Conservation (phyloP, 345 rosid species). For the Aurinia saxatilis region DNA sequence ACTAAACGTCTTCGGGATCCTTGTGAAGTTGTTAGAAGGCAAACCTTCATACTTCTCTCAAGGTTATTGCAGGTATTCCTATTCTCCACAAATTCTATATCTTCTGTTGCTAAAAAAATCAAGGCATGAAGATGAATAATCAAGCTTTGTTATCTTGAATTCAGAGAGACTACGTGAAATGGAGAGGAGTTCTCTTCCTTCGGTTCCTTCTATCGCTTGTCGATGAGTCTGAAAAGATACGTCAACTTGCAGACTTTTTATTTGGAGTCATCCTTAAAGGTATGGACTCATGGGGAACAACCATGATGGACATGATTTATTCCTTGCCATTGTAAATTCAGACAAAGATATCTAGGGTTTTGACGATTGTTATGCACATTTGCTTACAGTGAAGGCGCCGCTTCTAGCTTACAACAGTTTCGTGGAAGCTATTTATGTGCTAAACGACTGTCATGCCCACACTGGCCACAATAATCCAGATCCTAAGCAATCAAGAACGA, state of each 20-base stretch:
- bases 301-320: background rate
- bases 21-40: constrained; percentile 89
- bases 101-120: background rate
- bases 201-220: constrained; percentile 82
- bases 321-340: background rate
- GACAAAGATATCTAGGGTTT: background rate
- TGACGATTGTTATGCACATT: constrained; percentile 4
- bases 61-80: constrained; percentile 79
- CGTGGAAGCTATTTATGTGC: constrained; percentile 83
- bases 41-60: constrained; percentile 83
- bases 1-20: constrained; percentile 80
- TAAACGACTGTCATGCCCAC: constrained; percentile 71
- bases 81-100: background rate
- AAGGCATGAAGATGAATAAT: background rate
- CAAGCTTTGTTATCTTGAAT: constrained; percentile 1
- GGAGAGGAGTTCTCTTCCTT: constrained; percentile 90
- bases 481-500: constrained; percentile 46
- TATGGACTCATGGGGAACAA: constrained; percentile 18
- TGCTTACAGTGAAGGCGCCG: constrained; percentile 74
- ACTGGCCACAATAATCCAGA: constrained; percentile 36
- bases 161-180: constrained; percentile 98
- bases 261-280: constrained; percentile 91
- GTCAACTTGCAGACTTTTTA: constrained; percentile 80
- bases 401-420: constrained; percentile 97
- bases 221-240: constrained; percentile 88